Base-by-base conservation (phyloP, 2,329 filamentous ascomycete genomes). In the Aspergillus hortae region DNA sequence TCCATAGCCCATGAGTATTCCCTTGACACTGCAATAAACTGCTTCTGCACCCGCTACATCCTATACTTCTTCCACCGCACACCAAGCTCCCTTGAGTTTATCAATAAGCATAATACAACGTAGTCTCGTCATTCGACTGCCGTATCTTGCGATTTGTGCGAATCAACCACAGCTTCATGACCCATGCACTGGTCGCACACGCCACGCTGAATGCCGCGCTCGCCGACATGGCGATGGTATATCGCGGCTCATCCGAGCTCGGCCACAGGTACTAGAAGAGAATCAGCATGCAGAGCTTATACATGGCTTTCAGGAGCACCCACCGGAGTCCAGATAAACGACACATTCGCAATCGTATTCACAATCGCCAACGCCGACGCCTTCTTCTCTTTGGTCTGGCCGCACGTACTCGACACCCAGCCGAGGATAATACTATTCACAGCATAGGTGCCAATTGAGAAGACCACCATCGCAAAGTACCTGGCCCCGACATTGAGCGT, bases 361-460 rank as follows among this genome's bases (percentile, higher is more conserved):
- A 75, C 73, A 49, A 75, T 73, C 1, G 71, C 70, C 14, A 76
- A 46, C 12, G 67, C 62, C 3, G 71, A 71, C 27, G 74, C 73
- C 52, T 74, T 73, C 60, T 76, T 77, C 58, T 75, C 73, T 11
- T 68, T 61, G 1, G 73, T 75, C 49, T 75, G 71, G 5, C 71
- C 73, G 11, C 72, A 66, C 1, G 72, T 74, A 9, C 67, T 67
- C 7, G 69, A 69, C 4, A 72, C 72, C 74, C 74, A 75, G n/a
- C 70, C 70, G 2, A 76, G 65, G 15, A 75, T 73, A 11, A 76
- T 63, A 14, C 71, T 73, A 56, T 76, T 74, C 21, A 67, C 67
- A n/a, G 65, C 64, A 55, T 69, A 67, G 14, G 63, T 65, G 10
- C 66, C 67, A n/a, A 66, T 62, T 7, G 55, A 44, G 36, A 67